Base-by-base conservation (phyloP, 495 filamentous ascomycete species). In the Aspergillus heteromorphus region DNA sequence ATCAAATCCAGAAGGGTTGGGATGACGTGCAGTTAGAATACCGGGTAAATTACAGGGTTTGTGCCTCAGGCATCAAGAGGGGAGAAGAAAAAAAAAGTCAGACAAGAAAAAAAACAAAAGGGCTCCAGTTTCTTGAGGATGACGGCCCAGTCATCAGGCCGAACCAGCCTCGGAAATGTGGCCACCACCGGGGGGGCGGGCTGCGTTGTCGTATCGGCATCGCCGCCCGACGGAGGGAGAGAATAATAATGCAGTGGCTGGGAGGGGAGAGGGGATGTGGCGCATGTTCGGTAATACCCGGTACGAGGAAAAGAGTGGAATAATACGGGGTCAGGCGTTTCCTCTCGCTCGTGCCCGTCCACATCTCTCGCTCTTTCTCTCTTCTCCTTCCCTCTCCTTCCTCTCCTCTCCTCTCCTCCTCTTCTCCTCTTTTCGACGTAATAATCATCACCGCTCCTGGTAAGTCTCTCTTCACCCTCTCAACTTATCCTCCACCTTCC, bases 401-500 rank as follows among this genome's bases (percentile, higher is more conserved):
- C 55, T 40, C 41, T 55, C 51, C 47, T 40, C 30, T 53, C 57
- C 43, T 53, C 21, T 50, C 31, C 50, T 21, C 45, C 40, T 50
- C 36, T 53, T 53, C 16, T 41, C 27, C 48, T 57, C 48, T 40
- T 40, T 42, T 52, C 57, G 57, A 59, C 57, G 57, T 59, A 59
- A 59, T 59, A 51, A 50, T 40, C 30, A 19, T n/a, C n/a, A n/a
- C n/a, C n/a, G 14, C n/a, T 4, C 42, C 9, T 40, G 23, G 57
- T 59, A 57, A 65, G 60, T 65, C 66, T 60, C 57, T 49, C 51
- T 36, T 41, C 9, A 19, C 52, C 23, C 38, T 49, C 41, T 42
- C 47, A 41, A 41, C 53, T 52, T 43, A 47, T 55, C 59, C 59
- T 20, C 21, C 36, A 11, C 20, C 14, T 48, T 19, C 16, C 38